Conservation (phyloP, 345 rosid species). For the Luvunga scandens region DNA sequence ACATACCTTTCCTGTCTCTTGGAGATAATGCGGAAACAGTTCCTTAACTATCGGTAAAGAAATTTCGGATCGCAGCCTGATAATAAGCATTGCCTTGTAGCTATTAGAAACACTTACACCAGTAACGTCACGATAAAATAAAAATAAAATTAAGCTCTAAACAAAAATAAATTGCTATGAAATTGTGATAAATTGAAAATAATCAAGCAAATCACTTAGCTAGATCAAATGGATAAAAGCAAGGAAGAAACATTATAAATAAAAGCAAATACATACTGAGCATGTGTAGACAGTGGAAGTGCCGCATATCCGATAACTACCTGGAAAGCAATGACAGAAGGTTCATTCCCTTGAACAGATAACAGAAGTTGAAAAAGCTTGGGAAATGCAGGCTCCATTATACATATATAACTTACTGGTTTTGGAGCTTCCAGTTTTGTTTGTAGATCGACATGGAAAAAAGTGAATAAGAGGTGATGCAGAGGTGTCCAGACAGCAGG, state of each 20-base stretch:
- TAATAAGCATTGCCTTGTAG: slow-evolving; percentile 6
- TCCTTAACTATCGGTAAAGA: slow-evolving; percentile 93
- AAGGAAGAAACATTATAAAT: not conserved
- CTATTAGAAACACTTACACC: slow-evolving; percentile 2
- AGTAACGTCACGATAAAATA: not conserved
- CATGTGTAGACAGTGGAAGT: slow-evolving; percentile 85
- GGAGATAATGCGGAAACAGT: slow-evolving; percentile 95
- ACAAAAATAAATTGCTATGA: not conserved
- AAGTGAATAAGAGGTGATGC: slow-evolving; percentile 95
- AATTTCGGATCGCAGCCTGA: slow-evolving; percentile 92
- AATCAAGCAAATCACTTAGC: not conserved
- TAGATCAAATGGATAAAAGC: slow-evolving; percentile 1
- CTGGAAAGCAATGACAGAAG: slow-evolving; percentile 39
- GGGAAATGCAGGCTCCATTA: not conserved
- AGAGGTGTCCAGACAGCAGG: slow-evolving; percentile 92
- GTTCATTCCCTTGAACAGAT: not conserved
- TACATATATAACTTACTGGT: slow-evolving; percentile 54
- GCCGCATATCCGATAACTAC: slow-evolving; percentile 91
- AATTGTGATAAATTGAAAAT: not conserved
- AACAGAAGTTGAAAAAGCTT: slow-evolving; percentile 10
- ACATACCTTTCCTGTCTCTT: slow-evolving; percentile 82
- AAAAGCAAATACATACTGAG: slow-evolving; percentile 65
- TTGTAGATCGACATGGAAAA: slow-evolving; percentile 95
- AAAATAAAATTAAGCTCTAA: not conserved
- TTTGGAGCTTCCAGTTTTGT: slow-evolving; percentile 98